Conservation (phyloP, 2,329 filamentous ascomycete genomes). For the Tothia fuscella region DNA sequence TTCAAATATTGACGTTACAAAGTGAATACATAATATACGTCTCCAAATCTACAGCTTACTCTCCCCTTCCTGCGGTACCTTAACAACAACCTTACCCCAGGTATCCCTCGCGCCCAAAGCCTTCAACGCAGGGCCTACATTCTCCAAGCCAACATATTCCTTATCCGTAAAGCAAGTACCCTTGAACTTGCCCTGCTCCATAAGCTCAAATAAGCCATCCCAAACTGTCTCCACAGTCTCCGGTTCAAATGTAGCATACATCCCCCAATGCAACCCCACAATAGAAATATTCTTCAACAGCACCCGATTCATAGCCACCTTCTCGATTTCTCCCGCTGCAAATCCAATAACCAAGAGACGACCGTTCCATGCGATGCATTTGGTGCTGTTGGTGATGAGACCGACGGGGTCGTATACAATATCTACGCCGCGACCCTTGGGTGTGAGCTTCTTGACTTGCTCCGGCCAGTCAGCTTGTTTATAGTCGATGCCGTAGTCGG, state of each 20-base stretch:
- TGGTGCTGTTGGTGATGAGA: slow-evolving; percentile 73
- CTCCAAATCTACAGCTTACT: slow-evolving; percentile 25
- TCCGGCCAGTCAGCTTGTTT: slow-evolving; percentile 49
- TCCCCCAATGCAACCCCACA: slow-evolving; percentile 86
- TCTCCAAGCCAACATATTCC: slow-evolving; percentile 72
- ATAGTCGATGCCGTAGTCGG: slow-evolving; percentile 76
- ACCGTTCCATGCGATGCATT: slow-evolving; percentile 90
- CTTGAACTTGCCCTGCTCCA: slow-evolving; percentile 64
- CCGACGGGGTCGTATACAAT: slow-evolving; percentile 94
- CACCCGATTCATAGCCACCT: slow-evolving; percentile 84
- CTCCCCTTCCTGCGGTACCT: slow-evolving; percentile 56
- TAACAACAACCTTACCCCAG: slow-evolving; percentile 94
- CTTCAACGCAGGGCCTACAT: slow-evolving; percentile 61
- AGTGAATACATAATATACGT: too few relatives aligned
- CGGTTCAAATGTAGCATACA: slow-evolving; percentile 62
- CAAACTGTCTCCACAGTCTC: slow-evolving; percentile 63
- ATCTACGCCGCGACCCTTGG: slow-evolving; percentile 63
- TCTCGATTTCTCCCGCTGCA: slow-evolving; percentile 76
- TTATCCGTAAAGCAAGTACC: slow-evolving; percentile 75
- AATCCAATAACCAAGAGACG: slow-evolving; percentile 82
- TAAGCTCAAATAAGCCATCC: slow-evolving; percentile 68
- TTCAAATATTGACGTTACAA: too few relatives aligned
- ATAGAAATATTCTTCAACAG: slow-evolving; percentile 86
- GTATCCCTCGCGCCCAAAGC: slow-evolving; percentile 71
- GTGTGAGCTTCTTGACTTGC: slow-evolving; percentile 66